These are phyloP conservation scores for Bryoerythrophyllum caledonicum DNA, from an alignment of 225 moss, liverwort and hornwort species.

Conservation along the genomic window DNA sequence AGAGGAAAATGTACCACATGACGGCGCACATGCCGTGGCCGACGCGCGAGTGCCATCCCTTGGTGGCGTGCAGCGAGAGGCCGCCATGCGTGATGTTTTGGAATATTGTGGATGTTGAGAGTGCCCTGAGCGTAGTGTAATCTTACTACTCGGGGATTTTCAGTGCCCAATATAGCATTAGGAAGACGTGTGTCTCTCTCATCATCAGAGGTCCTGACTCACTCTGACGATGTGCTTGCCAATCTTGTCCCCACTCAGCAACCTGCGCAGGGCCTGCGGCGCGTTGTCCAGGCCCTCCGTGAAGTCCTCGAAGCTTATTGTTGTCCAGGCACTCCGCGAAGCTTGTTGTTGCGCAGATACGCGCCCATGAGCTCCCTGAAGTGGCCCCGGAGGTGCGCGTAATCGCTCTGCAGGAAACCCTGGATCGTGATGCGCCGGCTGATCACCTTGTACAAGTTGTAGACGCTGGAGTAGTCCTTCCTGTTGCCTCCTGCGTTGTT, in stretches of 20 bases:
- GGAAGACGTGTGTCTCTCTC: too few species aligned
- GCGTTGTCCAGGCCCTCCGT: constrained; percentile 43
- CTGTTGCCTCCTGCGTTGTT: too few species aligned
- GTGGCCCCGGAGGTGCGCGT: constrained; percentile 21
- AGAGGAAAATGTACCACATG: too few species aligned
- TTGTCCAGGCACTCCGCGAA: too few species aligned
- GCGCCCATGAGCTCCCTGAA: constrained; percentile 40
- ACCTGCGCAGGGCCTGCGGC: constrained; percentile 40
- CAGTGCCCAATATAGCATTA: too few species aligned
- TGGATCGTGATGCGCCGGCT: constrained; percentile 37
- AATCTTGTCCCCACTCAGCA: constrained; percentile 45
- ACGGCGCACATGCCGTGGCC: too few species aligned
- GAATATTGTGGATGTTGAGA: too few species aligned
- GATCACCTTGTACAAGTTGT: constrained; percentile 24
- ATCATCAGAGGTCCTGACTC: not conserved
- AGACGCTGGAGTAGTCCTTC: constrained; percentile 23
- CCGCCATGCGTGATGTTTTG: too few species aligned
- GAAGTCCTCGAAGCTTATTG: constrained; percentile 58
- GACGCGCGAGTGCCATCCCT: too few species aligned
- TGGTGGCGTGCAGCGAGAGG: too few species aligned
- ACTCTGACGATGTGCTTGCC: constrained; percentile 52
- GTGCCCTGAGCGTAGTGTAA: too few species aligned
- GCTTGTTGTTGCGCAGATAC: constrained; percentile 30
- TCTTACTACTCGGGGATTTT: too few species aligned
- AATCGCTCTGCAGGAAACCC: constrained; percentile 53